Base-by-base conservation (phyloP, 371 early-diverging fungal genomes). In the Smittium mucronatum region DNA sequence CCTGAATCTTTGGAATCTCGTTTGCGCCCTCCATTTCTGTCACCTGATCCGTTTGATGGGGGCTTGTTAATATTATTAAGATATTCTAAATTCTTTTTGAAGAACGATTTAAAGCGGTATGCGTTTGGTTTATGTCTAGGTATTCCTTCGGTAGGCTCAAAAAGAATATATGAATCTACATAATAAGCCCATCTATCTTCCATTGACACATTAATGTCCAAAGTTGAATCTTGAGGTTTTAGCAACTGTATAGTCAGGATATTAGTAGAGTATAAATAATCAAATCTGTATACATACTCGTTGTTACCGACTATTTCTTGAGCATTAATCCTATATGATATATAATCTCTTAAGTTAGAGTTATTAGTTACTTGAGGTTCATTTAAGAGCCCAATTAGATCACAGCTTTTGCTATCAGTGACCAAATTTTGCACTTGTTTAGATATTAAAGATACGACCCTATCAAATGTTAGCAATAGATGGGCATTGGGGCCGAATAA, bases 151-250 rank as follows among this genome's bases (percentile, higher is more conserved):
- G 90, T 91, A 8, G 87, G 85, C 58, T 87, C 86, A 67, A 86
- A 79, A 65, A 86, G 79, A 78, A 94, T 91, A 72, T 91, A 97
- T 70, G 89, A 89, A 72, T 94, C 93, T 29, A 95, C 91, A 70
- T 95, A 97, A 72, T 92, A 84, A 29, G 92, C 90, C 87, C 95
- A 97, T 58, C 85, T 85, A 74, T 94, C 95, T 74, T 94, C 93
- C 28, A 88, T 85, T 16, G 91, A 88, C 33, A 88, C 82, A 0
- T 87, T 79, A 11, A 83, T 84, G 65, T 89, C 89, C 26, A 88
- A 71, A 69, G 88, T 85, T 57, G 89, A 85, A 70, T 95, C 95
- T 65, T 94, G 90, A 75, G 90, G 93, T 58, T 86, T 85, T 59
- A 96, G 75, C 60, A 94, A 74, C 75, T 93, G 93, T 35, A 94